A percentile compares a stretch with the other conserved stretches of the same genome.
Conservation (phyloP, 192 early-diverging fungal genomes). For the Backusella sp. region DNA sequence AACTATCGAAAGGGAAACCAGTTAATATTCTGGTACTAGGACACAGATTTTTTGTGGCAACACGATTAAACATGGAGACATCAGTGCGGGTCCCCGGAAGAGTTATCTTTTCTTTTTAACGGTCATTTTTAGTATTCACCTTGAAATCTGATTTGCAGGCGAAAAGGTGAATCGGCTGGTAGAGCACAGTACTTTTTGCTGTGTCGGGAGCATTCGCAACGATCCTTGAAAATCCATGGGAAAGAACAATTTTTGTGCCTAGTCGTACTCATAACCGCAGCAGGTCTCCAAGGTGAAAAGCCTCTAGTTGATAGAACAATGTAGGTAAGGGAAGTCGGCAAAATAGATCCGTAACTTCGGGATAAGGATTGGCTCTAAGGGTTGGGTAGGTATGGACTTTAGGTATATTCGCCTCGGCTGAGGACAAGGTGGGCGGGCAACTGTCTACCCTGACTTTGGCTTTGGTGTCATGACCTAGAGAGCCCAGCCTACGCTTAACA, state of each 20-base stretch:
- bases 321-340: slow-evolving; percentile 85
- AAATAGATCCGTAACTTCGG: slow-evolving; percentile 84
- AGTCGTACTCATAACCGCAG: slow-evolving; percentile 77
- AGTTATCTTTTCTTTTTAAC: slow-evolving; percentile 79
- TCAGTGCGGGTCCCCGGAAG: slow-evolving; percentile 62
- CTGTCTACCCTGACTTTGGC: not conserved
- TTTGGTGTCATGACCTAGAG: not conserved
- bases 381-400: slow-evolving; percentile 45
- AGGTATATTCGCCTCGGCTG: not conserved
- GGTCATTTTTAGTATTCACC: slow-evolving; percentile 34
- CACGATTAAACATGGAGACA: slow-evolving; percentile 70
- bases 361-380: slow-evolving; percentile 85
- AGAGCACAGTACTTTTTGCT: slow-evolving; percentile 50
- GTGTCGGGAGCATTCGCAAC: slow-evolving; percentile 61
- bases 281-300: slow-evolving; percentile 81
- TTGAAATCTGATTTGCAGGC: slow-evolving; percentile 66
- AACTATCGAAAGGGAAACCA: slow-evolving; percentile 76
- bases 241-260: slow-evolving; percentile 59
- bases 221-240: slow-evolving; percentile 77
- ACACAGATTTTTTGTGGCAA: slow-evolving; percentile 65
- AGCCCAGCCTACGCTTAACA: slow-evolving; percentile 48
- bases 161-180: slow-evolving; percentile 51
- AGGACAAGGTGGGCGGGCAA: not conserved
- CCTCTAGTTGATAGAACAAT: slow-evolving; percentile 86
- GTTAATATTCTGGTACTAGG: slow-evolving; percentile 78